These are phyloP conservation scores for Verticillium albo-atrum DNA, from an alignment of 2,329 filamentous ascomycete species.

Conservation along the genomic window DNA sequence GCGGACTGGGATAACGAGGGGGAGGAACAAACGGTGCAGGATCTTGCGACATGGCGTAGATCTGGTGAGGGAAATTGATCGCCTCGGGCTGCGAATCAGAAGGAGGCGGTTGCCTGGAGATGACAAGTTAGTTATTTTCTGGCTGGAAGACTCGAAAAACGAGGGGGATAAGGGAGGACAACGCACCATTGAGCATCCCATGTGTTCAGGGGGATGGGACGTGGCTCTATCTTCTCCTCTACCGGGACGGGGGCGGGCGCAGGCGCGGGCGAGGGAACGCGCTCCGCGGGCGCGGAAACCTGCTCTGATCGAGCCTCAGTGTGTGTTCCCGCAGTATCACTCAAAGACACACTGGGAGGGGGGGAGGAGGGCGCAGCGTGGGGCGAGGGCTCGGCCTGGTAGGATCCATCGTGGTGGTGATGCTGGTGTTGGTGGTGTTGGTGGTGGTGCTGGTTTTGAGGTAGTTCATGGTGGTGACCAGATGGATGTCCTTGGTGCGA, in stretches of 20 bases:
- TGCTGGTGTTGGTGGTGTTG: slow-evolving; percentile 12
- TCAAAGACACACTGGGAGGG: slow-evolving; percentile 26
- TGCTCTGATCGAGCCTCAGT: slow-evolving; percentile 44
- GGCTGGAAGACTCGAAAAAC: no score
- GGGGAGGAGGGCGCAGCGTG: slow-evolving; percentile 15
- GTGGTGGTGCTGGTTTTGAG: slow-evolving; percentile 9
- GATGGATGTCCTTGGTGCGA: slow-evolving; percentile 2
- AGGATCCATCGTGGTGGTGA: slow-evolving; percentile 15
- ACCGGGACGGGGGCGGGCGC: slow-evolving; percentile 10
- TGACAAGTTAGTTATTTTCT: slow-evolving; percentile 1
- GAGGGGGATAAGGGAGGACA: background rate
- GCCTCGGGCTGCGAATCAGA: slow-evolving; percentile 76
- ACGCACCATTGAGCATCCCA: slow-evolving; percentile 54
- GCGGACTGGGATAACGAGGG: slow-evolving; percentile 72
- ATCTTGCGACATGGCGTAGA: slow-evolving; percentile 81
- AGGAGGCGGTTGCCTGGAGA: slow-evolving; percentile 56
- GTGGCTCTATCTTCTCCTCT: slow-evolving; percentile 28
- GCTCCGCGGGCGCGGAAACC: slow-evolving; percentile 15
- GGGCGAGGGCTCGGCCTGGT: slow-evolving; percentile 13
- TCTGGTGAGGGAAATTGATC: slow-evolving; percentile 70
- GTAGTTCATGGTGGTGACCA: slow-evolving; percentile 9
- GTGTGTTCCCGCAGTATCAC: slow-evolving; percentile 38
- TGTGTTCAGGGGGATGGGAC: slow-evolving; percentile 22
- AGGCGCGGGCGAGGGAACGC: slow-evolving; percentile 19
- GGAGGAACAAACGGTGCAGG: slow-evolving; percentile 73